Evolutionary conservation across 2,329 filamentous ascomycete species (phyloP), one percentile per base, ranked within the genome.

Genomic region (Ascochyta fabae): DNA sequence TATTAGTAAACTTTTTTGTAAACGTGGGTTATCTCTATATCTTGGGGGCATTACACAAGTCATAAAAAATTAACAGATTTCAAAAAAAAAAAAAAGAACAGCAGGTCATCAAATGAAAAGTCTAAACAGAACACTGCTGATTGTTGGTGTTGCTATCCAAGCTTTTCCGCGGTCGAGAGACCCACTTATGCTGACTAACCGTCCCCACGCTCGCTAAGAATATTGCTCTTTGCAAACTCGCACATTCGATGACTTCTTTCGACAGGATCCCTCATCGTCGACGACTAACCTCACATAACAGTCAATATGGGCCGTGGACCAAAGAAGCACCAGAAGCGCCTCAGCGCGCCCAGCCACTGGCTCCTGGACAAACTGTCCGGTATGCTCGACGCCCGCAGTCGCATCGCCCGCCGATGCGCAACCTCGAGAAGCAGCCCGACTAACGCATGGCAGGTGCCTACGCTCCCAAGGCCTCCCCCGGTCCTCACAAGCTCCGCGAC

Each of bases 291-390:
- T 69, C 66, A 66, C 59, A 74, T 67, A 68, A 77, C 74, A 77
- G 78, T 72, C 72, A 87, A 78, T 74, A 88, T 88, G 85, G 84
- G 83, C 78, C 83, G 85, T 79, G 86, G 86, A 85, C 85, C 83
- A 83, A 96, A 95, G 88, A 97, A 97, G 90, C 95, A 99, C 85
- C 94, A 98, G 84, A 98, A 99, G 93, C 93, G 95, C 87, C 88
- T 98, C 80, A 95, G 91, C 84, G 95, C 95, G 80, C 95, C 95
- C 79, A 96, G 91, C 81, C 95, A 98, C 90, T 99, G 95, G 95
- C 91, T 99, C 80, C 87, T 99, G 81, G 95, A 99, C 91, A 99
- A 99, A 84, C 88, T 99, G 80, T 96, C 92, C 82, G 95, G 95
- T 75, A 70, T 47, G 69, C 58, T 45, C 39, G 56, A 53, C 48